A percentile compares a stretch with the other conserved stretches of the same genome.
These are phyloP conservation scores for Eucalyptus marginata DNA, from an alignment of 345 rosid genomes.

Conservation along the genomic window DNA sequence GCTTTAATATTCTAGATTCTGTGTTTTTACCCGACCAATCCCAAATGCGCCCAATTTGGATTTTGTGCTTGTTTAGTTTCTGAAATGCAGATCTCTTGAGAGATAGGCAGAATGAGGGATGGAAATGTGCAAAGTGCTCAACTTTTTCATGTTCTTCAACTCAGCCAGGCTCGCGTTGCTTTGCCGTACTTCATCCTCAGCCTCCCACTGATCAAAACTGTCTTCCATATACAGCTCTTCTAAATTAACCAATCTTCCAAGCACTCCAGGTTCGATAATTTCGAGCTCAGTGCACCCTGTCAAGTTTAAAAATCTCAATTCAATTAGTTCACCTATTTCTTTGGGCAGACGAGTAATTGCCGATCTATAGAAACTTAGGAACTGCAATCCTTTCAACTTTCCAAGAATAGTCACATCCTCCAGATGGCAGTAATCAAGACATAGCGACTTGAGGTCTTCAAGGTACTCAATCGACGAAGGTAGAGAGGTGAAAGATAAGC, in stretches of 20 bases:
- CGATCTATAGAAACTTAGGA: fast-evolving
- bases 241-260: no score
- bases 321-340: neutral
- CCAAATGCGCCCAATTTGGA: fast-evolving
- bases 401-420: neutral
- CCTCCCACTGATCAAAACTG: neutral
- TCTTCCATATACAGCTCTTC: fast-evolving
- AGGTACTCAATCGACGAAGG: neutral
- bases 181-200: fast-evolving
- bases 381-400: neutral
- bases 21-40: fast-evolving
- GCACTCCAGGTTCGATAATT: neutral
- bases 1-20: no score
- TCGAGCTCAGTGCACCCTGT: fast-evolving
- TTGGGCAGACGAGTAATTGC: fast-evolving
- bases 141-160: neutral
- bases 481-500: fast-evolving
- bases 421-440: fast-evolving
- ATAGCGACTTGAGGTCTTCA: fast-evolving
- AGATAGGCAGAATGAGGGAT: neutral
- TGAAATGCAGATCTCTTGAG: no score
- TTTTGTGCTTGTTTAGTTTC: fast-evolving
- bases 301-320: neutral
- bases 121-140: fast-evolving
- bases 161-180: neutral